Conservation (phyloP, 2,329 filamentous ascomycete genomes). For the Spiromastix sp. region DNA sequence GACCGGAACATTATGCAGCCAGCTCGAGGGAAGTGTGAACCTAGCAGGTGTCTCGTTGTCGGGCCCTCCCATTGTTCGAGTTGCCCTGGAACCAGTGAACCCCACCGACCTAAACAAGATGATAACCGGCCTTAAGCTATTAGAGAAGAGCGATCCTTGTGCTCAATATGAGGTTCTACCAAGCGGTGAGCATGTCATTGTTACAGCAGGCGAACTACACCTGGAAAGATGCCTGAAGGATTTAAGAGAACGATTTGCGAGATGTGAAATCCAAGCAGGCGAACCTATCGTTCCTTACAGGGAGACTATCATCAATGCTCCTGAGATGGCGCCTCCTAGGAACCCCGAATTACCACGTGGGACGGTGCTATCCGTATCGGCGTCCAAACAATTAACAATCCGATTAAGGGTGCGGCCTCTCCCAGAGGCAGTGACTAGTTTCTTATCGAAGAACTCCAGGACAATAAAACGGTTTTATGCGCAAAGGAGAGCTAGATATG, state of each 20-base stretch:
- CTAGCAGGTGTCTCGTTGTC: conserved; percentile 73
- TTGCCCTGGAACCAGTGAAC: conserved; percentile 87
- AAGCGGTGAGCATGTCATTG: conserved; percentile 87
- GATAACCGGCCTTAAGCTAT: conserved; percentile 74
- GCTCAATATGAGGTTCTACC: conserved; percentile 89
- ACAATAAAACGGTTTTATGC: conserved; percentile 72
- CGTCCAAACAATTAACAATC: conserved; percentile 76
- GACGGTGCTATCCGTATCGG: conserved; percentile 62
- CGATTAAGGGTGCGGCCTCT: conserved; percentile 68
- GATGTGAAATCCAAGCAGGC: conserved; percentile 88
- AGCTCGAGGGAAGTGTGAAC: conserved; percentile 77
- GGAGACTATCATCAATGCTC: conserved; percentile 76
- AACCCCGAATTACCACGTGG: conserved; percentile 82
- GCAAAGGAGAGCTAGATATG: conserved; percentile 48
- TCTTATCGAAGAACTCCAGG: conserved; percentile 67
- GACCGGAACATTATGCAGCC: conserved; percentile 85
- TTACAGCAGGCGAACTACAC: conserved; percentile 90
- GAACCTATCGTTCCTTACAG: conserved; percentile 92
- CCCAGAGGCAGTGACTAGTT: conserved; percentile 68
- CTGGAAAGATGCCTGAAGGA: conserved; percentile 90
- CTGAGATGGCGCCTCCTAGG: conserved; percentile 84
- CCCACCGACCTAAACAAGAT: conserved; percentile 89
- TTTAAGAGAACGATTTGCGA: conserved; percentile 81
- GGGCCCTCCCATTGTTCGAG: conserved; percentile 84
- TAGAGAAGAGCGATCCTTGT: conserved; percentile 92